phyloP scores from a whole-genome alignment of 805 yeast genomes.

The Lipomyces oligophaga region DNA sequence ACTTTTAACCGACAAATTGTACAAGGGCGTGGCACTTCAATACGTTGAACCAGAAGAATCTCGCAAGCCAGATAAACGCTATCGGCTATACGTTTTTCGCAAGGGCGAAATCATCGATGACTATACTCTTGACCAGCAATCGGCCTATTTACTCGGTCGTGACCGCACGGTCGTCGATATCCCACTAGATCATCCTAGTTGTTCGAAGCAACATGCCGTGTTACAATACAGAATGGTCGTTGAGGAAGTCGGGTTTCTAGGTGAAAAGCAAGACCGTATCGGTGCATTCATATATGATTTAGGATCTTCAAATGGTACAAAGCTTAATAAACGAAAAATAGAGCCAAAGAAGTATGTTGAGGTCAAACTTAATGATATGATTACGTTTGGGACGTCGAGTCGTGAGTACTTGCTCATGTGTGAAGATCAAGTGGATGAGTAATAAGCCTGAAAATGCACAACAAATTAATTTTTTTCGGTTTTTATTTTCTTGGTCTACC shows the following conservation, averaged over 20 bases:
- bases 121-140: conserved; percentile 20
- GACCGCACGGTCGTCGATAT: conserved; percentile 28
- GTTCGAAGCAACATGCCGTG: conserved; percentile 65
- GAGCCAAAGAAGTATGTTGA: conserved; percentile 45
- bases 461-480: not conserved
- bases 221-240: conserved; percentile 42
- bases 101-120: conserved; percentile 23
- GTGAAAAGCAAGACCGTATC: conserved; percentile 8
- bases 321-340: conserved; percentile 41
- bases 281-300: conserved; percentile 46
- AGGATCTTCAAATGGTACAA: conserved; percentile 49
- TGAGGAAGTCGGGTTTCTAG: conserved; percentile 12
- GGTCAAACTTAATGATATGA: conserved; percentile 42
- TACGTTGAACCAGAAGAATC: conserved; percentile 30
- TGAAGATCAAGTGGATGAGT: conserved; percentile 12
- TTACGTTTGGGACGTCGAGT: conserved; percentile 39
- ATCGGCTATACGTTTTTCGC: conserved; percentile 28
- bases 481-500: too few relatives aligned
- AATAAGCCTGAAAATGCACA: too few relatives aligned
- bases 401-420: conserved; percentile 30
- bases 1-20: conserved; percentile 23
- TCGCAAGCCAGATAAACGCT: conserved; percentile 22
- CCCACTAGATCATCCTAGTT: conserved; percentile 47
- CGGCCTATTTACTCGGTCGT: conserved; percentile 29
- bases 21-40: conserved; percentile 22